A percentile compares a stretch with the other conserved stretches of the same genome.
phyloP scores from a whole-genome alignment of 306 rosid genomes.

The Prunus mongolica region DNA sequence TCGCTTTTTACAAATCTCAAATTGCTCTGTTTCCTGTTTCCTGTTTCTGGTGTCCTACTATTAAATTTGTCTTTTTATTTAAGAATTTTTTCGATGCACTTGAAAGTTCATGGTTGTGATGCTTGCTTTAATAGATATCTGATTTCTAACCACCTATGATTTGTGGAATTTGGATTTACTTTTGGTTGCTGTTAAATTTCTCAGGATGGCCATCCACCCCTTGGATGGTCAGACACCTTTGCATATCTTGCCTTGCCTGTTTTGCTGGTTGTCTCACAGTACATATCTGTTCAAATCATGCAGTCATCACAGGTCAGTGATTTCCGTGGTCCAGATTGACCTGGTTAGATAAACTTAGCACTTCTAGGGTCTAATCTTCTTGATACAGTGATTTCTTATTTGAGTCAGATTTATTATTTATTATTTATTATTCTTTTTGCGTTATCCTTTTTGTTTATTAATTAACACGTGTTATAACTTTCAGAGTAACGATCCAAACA shows the following conservation, averaged over 20 bases:
- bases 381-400: background rate
- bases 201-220: slow-evolving; percentile 99
- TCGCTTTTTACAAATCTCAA: background rate
- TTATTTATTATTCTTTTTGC: background rate
- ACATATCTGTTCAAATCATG: slow-evolving; percentile 92
- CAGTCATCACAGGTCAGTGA: slow-evolving; percentile 88
- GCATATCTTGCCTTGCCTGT: slow-evolving; percentile 96
- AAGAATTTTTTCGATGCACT: background rate
- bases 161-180: background rate
- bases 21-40: background rate
- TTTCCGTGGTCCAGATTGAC: slow-evolving; percentile 20
- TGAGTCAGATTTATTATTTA: background rate
- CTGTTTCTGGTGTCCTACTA: background rate
- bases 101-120: background rate
- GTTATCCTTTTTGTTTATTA: background rate
- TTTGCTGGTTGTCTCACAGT: slow-evolving; percentile 76
- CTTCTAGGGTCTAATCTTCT: slow-evolving; percentile 3
- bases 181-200: slow-evolving; percentile 16
- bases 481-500: slow-evolving; percentile 81
- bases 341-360: slow-evolving; percentile 7
- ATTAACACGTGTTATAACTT: slow-evolving; percentile 16
- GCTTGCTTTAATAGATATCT: background rate
- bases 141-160: background rate
- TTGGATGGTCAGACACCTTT: slow-evolving; percentile 96
- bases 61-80: background rate